phyloP scores from a whole-genome alignment of 2,329 filamentous ascomycete genomes.

The Zymoseptoria brevis region DNA sequence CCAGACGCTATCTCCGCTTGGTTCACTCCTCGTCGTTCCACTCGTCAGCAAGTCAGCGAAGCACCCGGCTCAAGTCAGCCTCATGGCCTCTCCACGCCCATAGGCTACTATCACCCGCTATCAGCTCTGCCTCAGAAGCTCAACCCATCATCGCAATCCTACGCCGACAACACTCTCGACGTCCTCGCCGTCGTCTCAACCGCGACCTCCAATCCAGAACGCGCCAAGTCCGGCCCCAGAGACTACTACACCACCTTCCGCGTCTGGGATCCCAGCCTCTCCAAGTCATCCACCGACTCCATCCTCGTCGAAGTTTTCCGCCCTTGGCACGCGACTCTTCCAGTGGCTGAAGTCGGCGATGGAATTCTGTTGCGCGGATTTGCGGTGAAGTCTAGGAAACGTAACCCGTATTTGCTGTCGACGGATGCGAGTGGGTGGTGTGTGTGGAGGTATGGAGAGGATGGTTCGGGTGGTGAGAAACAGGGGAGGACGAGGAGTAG shows the following conservation, averaged over 20 bases:
- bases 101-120: constrained; percentile 41
- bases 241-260: constrained; percentile 38
- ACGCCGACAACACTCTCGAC: constrained; percentile 31
- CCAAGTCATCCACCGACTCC: background rate
- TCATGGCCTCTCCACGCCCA: constrained; percentile 6
- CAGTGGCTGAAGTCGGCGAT: constrained; percentile 35
- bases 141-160: constrained; percentile 33
- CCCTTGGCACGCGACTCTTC: constrained; percentile 36
- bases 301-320: constrained; percentile 37
- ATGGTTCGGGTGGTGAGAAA: constrained; percentile 14
- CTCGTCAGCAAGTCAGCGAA: constrained; percentile 3
- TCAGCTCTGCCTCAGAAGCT: constrained; percentile 32
- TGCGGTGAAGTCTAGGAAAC: constrained; percentile 34
- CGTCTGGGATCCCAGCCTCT: constrained; percentile 33
- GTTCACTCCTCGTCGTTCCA: constrained; percentile 28
- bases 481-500: constrained; percentile 18
- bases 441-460: constrained; percentile 34
- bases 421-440: constrained; percentile 40
- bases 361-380: constrained; percentile 39
- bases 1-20: constrained; percentile 30
- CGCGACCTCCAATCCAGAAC: constrained; percentile 26
- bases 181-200: constrained; percentile 38
- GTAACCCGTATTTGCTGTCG: constrained; percentile 32
- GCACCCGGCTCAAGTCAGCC: constrained; percentile 5
- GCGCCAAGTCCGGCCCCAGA: constrained; percentile 35